Percentiles rank a stretch among this genome's conserved stretches.
Evolutionary conservation across 257 asterid species (phyloP).

Genomic region (Nicotiana undulata): DNA sequence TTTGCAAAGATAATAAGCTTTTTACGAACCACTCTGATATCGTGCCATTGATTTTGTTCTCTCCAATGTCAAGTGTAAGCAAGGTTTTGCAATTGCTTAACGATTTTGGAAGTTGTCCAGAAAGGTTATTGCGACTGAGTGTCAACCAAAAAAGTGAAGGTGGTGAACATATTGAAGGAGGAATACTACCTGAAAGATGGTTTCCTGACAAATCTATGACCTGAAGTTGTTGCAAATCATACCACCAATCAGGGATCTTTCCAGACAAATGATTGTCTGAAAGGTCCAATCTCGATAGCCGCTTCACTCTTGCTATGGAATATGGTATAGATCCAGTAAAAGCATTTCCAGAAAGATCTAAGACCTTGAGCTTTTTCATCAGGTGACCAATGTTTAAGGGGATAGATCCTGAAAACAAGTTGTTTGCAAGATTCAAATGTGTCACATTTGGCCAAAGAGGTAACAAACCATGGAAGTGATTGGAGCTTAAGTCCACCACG

Average conservation of each 20-base stretch:
- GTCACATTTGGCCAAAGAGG: neutral
- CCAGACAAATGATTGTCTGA: constrained; percentile 10
- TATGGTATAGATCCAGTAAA: neutral
- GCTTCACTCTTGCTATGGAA: neutral
- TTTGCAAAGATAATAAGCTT: neutral
- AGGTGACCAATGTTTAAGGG: neutral
- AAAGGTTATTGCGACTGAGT: constrained; percentile 13
- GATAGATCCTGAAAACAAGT: constrained; percentile 4
- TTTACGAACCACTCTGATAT: constrained; percentile 12
- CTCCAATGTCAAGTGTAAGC: constrained; percentile 23
- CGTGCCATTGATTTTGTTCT: constrained; percentile 10
- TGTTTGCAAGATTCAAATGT: neutral
- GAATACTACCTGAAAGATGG: constrained; percentile 3
- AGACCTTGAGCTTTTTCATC: neutral
- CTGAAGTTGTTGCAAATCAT: neutral
- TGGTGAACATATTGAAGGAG: neutral
- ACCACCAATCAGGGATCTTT: constrained; percentile 2
- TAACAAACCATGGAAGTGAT: neutral
- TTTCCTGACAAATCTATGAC: constrained; percentile 16
- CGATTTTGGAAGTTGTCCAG: constrained; percentile 16
- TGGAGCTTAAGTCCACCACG: neutral
- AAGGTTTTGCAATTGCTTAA: neutral
- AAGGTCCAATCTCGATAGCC: neutral
- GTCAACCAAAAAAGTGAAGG: neutral
- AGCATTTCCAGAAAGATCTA: constrained; percentile 6